Base-by-base conservation (phyloP, 495 filamentous ascomycete species). In the Patellaria atrata region DNA sequence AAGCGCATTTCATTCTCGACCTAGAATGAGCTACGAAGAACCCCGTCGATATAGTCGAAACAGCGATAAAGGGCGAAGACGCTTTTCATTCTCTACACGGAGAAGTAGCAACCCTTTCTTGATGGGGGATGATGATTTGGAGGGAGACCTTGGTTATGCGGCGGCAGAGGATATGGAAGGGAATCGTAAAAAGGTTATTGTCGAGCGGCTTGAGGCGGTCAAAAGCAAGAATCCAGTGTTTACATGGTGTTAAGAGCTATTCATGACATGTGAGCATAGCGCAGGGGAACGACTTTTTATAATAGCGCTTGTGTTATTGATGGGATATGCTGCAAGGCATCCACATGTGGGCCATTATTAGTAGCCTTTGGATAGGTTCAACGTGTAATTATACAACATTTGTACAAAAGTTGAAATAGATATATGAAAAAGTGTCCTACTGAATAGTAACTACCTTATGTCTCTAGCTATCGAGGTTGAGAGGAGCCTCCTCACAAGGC, bases 191-290 rank as follows among this genome's bases (percentile, higher is more conserved):
- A 86, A 85, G 58, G 91, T 97, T 25, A 96, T 96, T 64, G 87
- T 96, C 24, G 89, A 97, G 62, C 63, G 89, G 47, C 53, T 97
- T 34, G 89, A 96, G 63, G 78, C 84, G 30, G 87, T 97, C 20
- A 96, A 94, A 64, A 79, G 73, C 55, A 82, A 77, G 56, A 89
- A 91, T 55, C 89, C 89, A 11, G 82, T 97, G 10, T 97, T 97
- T 59, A 93, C 81, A 24, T 97, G 89, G 83, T 97, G 91, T 68
- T 94, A 62, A 68, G 31, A n/a, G 23, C 33, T 30, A 16, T 27
- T 17, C 26, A 12, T 15, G 19, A 8, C 10, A 12, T 12, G 16
- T 29, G 38, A n/a, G 13, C 5, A 12, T 12, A n/a, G 5, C 9
- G 20, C n/a, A 8, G 22, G 22, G 8, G n/a, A 15, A 14, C 5